phyloP scores from a whole-genome alignment of 2,329 filamentous ascomycete species.

The Hymenoscyphus linearis region DNA sequence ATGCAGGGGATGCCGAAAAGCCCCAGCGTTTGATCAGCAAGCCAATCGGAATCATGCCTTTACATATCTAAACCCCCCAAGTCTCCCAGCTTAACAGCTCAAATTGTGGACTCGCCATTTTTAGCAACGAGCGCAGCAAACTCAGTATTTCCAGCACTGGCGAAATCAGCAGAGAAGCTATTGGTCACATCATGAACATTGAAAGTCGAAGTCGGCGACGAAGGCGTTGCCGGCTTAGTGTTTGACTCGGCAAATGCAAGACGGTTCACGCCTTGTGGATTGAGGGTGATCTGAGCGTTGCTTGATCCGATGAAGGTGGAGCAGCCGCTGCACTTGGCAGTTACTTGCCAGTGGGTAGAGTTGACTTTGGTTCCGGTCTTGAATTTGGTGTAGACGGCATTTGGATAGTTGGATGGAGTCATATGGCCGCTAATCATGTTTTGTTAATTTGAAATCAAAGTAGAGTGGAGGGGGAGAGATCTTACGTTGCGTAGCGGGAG shows the following conservation, averaged over 20 bases:
- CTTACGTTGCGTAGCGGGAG: constrained; percentile 13
- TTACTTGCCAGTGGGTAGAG: constrained; percentile 14
- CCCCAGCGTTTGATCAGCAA: too few relatives aligned
- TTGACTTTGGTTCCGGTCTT: constrained; percentile 16
- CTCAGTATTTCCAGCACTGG: constrained; percentile 7
- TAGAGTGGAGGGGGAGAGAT: background rate
- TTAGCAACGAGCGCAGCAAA: constrained; percentile 10
- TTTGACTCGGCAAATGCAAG: constrained; percentile 11
- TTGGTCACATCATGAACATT: constrained; percentile 11
- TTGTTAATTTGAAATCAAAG: background rate
- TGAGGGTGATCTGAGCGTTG: background rate
- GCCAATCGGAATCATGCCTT: too few relatives aligned
- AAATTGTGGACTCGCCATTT: constrained; percentile 15
- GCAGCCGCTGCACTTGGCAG: constrained; percentile 18
- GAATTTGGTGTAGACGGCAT: constrained; percentile 9
- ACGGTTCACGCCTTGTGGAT: constrained; percentile 9
- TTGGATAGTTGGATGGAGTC: constrained; percentile 7
- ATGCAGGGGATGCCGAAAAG: background rate
- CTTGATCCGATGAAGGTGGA: constrained; percentile 6
- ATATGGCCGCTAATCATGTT: background rate
- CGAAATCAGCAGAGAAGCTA: constrained; percentile 13
- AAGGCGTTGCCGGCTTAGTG: constrained; percentile 6
- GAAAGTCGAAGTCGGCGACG: constrained; percentile 3
- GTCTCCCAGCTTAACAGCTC: too few relatives aligned
- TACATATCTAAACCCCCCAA: background rate